Percentiles rank a stretch among this genome's conserved stretches.
phyloP scores from a whole-genome alignment of 148 eudicot genomes.

The Arbutus unedo region DNA sequence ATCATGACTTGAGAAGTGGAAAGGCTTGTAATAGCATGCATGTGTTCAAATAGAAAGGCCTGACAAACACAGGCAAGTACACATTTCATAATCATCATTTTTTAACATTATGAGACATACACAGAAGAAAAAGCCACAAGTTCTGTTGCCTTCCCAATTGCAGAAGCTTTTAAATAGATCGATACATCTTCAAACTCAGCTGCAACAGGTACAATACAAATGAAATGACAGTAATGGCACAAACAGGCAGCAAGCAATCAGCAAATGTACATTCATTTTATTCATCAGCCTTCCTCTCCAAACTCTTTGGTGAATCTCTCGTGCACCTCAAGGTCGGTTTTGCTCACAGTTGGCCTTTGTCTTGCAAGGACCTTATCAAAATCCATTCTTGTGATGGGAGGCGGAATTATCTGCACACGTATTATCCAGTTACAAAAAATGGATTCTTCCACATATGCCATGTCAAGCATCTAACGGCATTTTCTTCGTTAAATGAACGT shows the following conservation, averaged over 20 bases:
- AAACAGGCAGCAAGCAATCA: neutral
- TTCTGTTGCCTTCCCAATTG: neutral
- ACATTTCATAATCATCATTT: neutral
- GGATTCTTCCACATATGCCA: neutral
- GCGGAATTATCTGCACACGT: conserved; percentile 72
- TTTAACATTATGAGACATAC: conserved; percentile 10
- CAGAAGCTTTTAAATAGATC: neutral
- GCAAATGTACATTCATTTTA: neutral
- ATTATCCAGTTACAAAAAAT: neutral
- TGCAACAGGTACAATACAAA: conserved; percentile 21
- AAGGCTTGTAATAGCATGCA: neutral
- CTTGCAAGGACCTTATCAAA: conserved; percentile 90
- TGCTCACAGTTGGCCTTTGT: conserved; percentile 95
- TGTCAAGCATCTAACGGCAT: neutral
- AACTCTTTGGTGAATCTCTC: conserved; percentile 92
- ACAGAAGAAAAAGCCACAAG: conserved; percentile 11
- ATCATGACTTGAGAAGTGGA: neutral
- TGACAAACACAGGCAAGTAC: neutral
- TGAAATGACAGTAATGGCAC: conserved; percentile 13
- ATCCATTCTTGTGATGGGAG: conserved; percentile 76
- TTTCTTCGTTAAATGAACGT: neutral
- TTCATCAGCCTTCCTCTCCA: conserved; percentile 80
- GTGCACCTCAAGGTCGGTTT: conserved; percentile 84
- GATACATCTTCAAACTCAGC: conserved; percentile 23
- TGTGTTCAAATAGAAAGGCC: neutral